These are phyloP conservation scores for Iris pallida DNA, from an alignment of 116 monocot genomes.

Conservation along the genomic window DNA sequence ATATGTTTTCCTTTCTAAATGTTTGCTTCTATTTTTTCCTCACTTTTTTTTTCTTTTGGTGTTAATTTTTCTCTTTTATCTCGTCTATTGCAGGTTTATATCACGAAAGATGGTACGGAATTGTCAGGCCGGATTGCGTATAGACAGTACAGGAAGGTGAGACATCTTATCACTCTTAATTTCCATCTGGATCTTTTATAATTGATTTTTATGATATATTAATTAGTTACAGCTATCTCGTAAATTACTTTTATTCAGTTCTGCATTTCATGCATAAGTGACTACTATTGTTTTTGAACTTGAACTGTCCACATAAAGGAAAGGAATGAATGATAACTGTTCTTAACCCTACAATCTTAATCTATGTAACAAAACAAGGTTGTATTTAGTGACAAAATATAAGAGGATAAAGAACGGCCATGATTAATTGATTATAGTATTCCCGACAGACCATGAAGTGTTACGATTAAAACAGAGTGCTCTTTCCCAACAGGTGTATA, in stretches of 20 bases:
- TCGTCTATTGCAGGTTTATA: constrained; percentile 61
- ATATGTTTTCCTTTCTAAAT: too few relatives aligned
- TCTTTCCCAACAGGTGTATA: too few relatives aligned
- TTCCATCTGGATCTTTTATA: neutral
- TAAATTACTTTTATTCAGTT: neutral
- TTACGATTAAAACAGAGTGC: too few relatives aligned
- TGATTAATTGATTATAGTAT: too few relatives aligned
- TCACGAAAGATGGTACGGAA: constrained; percentile 63
- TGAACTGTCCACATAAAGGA: neutral
- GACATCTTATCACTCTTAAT: neutral
- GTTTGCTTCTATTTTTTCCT: neutral
- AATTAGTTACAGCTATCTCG: neutral
- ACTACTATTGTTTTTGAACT: neutral
- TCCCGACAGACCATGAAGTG: too few relatives aligned
- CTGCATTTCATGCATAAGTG: neutral
- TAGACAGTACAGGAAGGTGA: constrained; percentile 58
- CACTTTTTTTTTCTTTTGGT: neutral
- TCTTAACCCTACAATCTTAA: too few relatives aligned
- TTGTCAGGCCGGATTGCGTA: constrained; percentile 63
- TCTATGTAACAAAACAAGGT: too few relatives aligned
- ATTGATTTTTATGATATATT: neutral
- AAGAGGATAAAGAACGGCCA: too few relatives aligned
- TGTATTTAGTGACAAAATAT: too few relatives aligned
- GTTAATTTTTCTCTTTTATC: constrained; percentile 1
- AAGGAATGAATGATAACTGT: too few relatives aligned